Base-by-base conservation (phyloP, 805 yeast genomes). In the Ogataea pilisensis region DNA sequence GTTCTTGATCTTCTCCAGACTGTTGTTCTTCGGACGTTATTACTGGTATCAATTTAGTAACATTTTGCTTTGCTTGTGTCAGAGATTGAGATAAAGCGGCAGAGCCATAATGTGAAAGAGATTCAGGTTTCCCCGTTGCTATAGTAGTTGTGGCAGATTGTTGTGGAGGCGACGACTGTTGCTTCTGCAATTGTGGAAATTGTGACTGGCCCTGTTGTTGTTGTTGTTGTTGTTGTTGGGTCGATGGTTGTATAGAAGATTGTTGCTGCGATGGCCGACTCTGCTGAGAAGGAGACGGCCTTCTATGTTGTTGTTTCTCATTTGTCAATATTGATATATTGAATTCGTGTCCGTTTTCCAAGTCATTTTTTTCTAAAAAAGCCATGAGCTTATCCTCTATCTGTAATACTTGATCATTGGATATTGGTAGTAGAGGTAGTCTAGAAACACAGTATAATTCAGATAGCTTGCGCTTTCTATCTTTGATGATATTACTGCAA, bases 391-490 rank as follows among this genome's bases (percentile, higher is more conserved):
- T 69, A 51, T 62, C 69, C 46, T 66, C 72, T 20, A 60, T 65
- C 47, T 50, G 66, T 42, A 56, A 56, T 46, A 65, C 61, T 24
- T 53, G 68, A 37, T 51, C 67, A 44, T 53, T 67, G 43, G 70
- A 69, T 48, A 55, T 64, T 35, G 66, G 78, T 41, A 74, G 55
- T 42, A 68, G 64, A 16, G 80, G 76, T 38, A 76, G 59, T 44
- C 76, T 59, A 9, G 85, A 68, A 12, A 82, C 72, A 47, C 80
- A 75, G 54, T 77, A 82, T 14, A 82, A 62, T 57, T 81, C 85
- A 2, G 82, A 70, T 19, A 82, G 64, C 52, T 77, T 78, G 21
- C 80, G 64, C 50, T 78, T 78, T 36, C 88, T 65, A 34, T 66
- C 65, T 44, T 68, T 65, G 11, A 76, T 63, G n/a, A 77, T 60